Percentiles rank a stretch among this genome's conserved stretches.
These are phyloP conservation scores for Tubosaeta brunneosetosa DNA, from an alignment of 768 basidiomycete species.

Conservation along the genomic window DNA sequence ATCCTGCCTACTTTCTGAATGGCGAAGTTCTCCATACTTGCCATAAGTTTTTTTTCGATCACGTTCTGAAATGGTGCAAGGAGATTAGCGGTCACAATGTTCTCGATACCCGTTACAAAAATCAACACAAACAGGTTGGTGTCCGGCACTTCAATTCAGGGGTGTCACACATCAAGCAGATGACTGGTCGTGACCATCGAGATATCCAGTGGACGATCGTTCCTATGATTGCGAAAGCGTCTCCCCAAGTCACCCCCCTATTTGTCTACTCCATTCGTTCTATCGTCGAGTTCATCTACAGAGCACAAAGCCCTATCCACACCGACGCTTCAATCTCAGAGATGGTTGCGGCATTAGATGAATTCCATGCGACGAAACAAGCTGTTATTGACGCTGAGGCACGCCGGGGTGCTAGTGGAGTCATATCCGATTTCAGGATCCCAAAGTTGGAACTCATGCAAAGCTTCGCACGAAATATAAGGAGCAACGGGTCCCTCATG, in stretches of 20 bases:
- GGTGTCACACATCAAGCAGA: not conserved
- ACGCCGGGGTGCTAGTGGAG: not conserved
- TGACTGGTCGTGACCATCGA: not conserved
- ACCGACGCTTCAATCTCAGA: conserved; percentile 3
- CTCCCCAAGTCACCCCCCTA: not conserved
- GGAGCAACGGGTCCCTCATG: conserved; percentile 22
- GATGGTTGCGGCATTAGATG: conserved; percentile 2
- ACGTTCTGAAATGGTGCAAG: conserved; percentile 11
- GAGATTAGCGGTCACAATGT: not conserved
- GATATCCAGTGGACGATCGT: not conserved
- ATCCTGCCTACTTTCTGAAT: not conserved
- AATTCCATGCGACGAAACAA: conserved; percentile 15
- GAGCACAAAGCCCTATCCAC: conserved; percentile 14
- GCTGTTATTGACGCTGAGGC: conserved; percentile 10
- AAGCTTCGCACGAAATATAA: conserved; percentile 14
- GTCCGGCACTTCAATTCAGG: not conserved
- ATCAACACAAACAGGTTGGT: not conserved
- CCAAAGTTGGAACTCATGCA: conserved; percentile 15
- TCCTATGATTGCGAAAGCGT: not conserved
- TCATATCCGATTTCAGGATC: conserved; percentile 21
- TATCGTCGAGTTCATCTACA: not conserved
- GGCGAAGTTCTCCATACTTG: conserved; percentile 1
- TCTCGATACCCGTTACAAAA: not conserved
- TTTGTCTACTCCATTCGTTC: not conserved
- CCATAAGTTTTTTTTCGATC: conserved; percentile 15